phyloP scores from a whole-genome alignment of 495 filamentous ascomycete species.

The Neurospora sp. region DNA sequence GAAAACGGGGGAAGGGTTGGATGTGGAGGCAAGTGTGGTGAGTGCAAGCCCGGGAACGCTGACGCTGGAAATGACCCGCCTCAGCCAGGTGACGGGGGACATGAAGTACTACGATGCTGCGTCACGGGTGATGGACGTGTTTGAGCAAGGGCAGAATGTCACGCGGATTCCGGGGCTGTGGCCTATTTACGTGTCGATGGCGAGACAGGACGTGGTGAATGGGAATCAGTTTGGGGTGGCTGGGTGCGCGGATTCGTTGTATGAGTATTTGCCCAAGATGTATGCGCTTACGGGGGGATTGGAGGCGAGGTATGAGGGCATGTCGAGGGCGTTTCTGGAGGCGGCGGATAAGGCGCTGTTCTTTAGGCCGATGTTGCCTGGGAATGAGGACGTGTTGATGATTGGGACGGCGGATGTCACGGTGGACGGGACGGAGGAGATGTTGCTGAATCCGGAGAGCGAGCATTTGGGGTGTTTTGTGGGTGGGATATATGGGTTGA shows the following conservation, averaged over 20 bases:
- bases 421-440: slow-evolving; percentile 13
- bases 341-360: slow-evolving; percentile 57
- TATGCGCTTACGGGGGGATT: slow-evolving; percentile 63
- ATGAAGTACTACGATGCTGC: slow-evolving; percentile 87
- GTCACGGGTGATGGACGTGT: slow-evolving; percentile 65
- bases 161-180: slow-evolving; percentile 76
- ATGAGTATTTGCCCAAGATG: slow-evolving; percentile 80
- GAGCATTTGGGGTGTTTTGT: slow-evolving; percentile 59
- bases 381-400: slow-evolving; percentile 60
- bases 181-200: slow-evolving; percentile 65
- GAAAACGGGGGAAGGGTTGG: slow-evolving; percentile 21
- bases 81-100: slow-evolving; percentile 78
- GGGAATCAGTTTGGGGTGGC: slow-evolving; percentile 55
- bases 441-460: slow-evolving; percentile 22
- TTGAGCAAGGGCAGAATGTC: slow-evolving; percentile 56
- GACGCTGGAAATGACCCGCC: slow-evolving; percentile 74
- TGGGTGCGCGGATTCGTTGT: slow-evolving; percentile 70
- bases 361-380: slow-evolving; percentile 69
- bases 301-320: slow-evolving; percentile 60
- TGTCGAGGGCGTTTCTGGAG: slow-evolving; percentile 63
- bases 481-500: slow-evolving; percentile 76
- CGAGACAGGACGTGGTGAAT: slow-evolving; percentile 18
- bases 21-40: slow-evolving; percentile 22
- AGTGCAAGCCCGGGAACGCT: slow-evolving; percentile 42
- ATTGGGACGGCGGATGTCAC: slow-evolving; percentile 33